Evolutionary conservation across 306 rosid genomes (phyloP), one percentile per base, ranked within the genome.

Genomic region (Dalbergia oliveri): DNA sequence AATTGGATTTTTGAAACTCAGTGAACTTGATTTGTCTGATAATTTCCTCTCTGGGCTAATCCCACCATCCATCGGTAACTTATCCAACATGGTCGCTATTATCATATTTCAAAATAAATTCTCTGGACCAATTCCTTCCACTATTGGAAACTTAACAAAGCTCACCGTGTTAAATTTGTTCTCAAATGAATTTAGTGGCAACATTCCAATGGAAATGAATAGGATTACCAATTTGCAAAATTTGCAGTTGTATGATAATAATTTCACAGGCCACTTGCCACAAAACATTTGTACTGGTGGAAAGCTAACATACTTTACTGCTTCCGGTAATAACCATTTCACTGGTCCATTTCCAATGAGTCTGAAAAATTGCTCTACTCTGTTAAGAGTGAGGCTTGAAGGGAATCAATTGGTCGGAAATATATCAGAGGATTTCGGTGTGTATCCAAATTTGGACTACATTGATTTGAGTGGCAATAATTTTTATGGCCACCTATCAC

Each of bases 341-440:
- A 41, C 21, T 0, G 85, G 82, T 4, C 37, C 8, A 26, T 2
- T 76, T 39, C 78, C 81, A n/a, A 50, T 3, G 11, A 82, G 82
- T 13, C 41, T 82, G 73, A 76, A 76, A 60, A 69, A 82, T 50
- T 82, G 82, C 35, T 33, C 71, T 0, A 67, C 59, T 26, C 56
- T 75, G 21, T 0, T 0, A 5, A 77, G 87, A 70, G 10, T 83
- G 9, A 49, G 84, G 56, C 69, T 85, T 31, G 78, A 73, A 0
- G 26, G 19, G 8, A 88, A 85, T 72, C 86, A 80, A 6, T 2
- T 85, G 0, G 11, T 23, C 47, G 87, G 81, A 67, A 57, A 88
- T 50, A 67, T 87, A 47, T 8, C 81, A 14, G 34, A 84, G 3
- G 78, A 35, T 60, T 74, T 79, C 57, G 83, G 85, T 11, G 59